phyloP scores from a whole-genome alignment of 495 filamentous ascomycete genomes.

The Aspergillus steynii region DNA sequence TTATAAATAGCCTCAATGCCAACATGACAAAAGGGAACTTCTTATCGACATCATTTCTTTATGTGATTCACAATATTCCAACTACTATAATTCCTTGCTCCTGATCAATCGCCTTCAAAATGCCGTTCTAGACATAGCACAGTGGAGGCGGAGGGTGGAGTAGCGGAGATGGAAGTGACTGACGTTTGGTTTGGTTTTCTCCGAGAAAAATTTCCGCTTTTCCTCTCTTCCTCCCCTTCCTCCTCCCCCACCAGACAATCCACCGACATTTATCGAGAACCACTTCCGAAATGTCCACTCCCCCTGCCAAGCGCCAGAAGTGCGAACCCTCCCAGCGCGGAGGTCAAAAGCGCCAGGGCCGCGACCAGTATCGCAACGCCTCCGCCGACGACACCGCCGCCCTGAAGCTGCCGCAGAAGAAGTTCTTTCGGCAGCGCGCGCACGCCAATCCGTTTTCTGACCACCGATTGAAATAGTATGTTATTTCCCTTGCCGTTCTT shows the following conservation, averaged over 20 bases:
- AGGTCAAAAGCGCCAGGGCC: conserved; percentile 61
- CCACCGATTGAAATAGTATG: conserved; percentile 83
- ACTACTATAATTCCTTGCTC: too few species aligned
- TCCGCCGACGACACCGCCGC: conserved; percentile 20
- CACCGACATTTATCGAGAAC: too few species aligned
- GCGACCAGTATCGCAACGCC: conserved; percentile 19
- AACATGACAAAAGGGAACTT: too few species aligned
- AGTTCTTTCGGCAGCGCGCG: conserved; percentile 92
- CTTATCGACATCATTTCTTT: too few species aligned
- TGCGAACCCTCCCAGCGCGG: conserved; percentile 71
- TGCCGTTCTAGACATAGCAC: too few species aligned
- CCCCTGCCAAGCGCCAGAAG: conserved; percentile 25
- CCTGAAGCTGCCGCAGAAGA: conserved; percentile 77
- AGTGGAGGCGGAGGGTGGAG: too few species aligned
- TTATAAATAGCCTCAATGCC: too few species aligned
- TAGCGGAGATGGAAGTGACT: too few species aligned
- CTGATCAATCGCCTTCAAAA: too few species aligned
- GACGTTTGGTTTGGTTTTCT: too few species aligned
- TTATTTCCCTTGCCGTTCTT: conserved; percentile 13
- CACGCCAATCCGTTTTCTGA: conserved; percentile 98
- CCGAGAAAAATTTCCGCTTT: background rate
- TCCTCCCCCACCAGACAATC: background rate
- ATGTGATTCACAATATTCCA: too few species aligned
- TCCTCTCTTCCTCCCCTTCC: background rate
- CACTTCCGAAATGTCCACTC: background rate